Conservation (phyloP, 2,329 filamentous ascomycete species). For the Ceratocystis albifundus region DNA sequence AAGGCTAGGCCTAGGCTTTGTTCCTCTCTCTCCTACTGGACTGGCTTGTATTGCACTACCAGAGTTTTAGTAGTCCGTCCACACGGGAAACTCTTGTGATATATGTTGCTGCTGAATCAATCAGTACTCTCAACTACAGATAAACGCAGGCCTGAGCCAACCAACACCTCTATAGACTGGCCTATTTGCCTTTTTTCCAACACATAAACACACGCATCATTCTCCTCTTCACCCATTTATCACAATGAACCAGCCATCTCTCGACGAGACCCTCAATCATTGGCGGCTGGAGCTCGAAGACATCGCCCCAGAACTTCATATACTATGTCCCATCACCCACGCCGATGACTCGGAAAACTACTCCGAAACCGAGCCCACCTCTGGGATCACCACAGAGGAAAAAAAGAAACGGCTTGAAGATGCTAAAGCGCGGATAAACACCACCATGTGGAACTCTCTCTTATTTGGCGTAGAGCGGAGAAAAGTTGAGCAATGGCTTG, state of each 20-base stretch:
- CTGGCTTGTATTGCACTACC: background rate
- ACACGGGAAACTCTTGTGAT: background rate
- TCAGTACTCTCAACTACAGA: background rate
- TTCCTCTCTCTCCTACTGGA: too few relatives aligned
- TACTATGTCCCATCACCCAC: slow-evolving; percentile 55
- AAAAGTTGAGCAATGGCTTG: slow-evolving; percentile 47
- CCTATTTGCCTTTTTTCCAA: background rate
- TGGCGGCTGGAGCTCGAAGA: slow-evolving; percentile 37
- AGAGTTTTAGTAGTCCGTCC: background rate
- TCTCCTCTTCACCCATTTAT: background rate
- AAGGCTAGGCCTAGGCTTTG: too few relatives aligned
- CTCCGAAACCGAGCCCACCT: slow-evolving; percentile 35
- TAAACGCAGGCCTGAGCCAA: background rate
- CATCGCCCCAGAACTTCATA: slow-evolving; percentile 43
- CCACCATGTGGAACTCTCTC: slow-evolving; percentile 55
- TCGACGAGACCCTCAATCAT: slow-evolving; percentile 34
- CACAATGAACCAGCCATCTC: slow-evolving; percentile 31
- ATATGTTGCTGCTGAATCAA: background rate
- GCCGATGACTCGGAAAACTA: slow-evolving; percentile 56
- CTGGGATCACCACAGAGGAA: slow-evolving; percentile 39
- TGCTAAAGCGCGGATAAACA: slow-evolving; percentile 44
- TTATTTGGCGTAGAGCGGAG: slow-evolving; percentile 56
- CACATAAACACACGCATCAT: background rate
- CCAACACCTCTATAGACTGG: background rate
- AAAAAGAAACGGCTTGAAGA: slow-evolving; percentile 45